Conservation (phyloP, 306 rosid genomes). For the Cicer cuneatum region DNA sequence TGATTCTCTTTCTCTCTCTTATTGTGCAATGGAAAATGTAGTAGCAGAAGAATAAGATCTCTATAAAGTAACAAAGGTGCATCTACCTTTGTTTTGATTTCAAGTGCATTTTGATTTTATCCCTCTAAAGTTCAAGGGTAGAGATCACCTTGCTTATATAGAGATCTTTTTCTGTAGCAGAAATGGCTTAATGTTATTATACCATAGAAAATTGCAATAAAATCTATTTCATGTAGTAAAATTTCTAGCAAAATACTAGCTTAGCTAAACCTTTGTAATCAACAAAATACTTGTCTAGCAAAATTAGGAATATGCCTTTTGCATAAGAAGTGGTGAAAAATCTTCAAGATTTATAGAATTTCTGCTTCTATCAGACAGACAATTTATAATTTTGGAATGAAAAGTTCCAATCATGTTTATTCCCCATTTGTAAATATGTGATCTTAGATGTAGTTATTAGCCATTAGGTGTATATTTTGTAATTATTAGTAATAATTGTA, state of each 20-base stretch:
- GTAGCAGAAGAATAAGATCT: neutral
- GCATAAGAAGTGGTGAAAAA: neutral
- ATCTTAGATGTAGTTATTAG: neutral
- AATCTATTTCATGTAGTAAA: neutral
- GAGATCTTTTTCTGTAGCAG: neutral
- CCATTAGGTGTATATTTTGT: neutral
- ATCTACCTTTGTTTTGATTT: conserved; percentile 5
- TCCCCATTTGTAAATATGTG: neutral
- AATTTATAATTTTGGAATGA: neutral
- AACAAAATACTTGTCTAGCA: neutral
- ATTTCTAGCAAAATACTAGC: neutral
- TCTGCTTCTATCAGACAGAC: neutral
- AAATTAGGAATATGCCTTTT: neutral
- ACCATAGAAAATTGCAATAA: neutral
- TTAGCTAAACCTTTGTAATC: neutral
- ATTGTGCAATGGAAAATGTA: conserved; percentile 7
- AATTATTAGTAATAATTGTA: neutral
- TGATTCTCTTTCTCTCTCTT: neutral
- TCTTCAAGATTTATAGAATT: neutral
- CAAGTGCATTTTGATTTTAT: neutral
- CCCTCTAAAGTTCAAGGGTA: neutral
- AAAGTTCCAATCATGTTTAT: neutral
- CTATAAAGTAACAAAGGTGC: neutral
- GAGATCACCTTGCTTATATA: conserved; percentile 7
- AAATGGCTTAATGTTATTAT: neutral